Evolutionary conservation across 129 eudicot genomes (phyloP).

Genomic region (Dittrichia graveolens): DNA sequence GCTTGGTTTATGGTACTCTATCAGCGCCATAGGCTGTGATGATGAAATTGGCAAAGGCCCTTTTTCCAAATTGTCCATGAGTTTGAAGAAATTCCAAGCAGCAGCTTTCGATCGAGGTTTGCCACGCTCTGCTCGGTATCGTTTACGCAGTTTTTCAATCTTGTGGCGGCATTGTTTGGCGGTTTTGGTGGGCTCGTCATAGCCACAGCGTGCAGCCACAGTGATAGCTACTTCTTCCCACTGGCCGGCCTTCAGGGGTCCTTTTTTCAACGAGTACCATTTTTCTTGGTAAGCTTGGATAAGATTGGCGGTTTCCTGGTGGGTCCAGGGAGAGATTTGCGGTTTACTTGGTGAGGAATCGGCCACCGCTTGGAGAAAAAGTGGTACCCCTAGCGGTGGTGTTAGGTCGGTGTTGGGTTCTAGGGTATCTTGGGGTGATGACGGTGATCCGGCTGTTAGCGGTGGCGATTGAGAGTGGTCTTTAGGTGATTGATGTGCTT

Average conservation of each 20-base stretch:
- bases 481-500: constrained; percentile 19
- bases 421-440: constrained; percentile 1
- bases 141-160: constrained; percentile 86
- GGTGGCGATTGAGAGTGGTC: constrained; percentile 28
- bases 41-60: constrained; percentile 71
- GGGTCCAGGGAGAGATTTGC: constrained; percentile 69
- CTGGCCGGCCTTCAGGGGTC: constrained; percentile 78
- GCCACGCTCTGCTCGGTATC: constrained; percentile 69
- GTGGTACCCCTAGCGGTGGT: constrained; percentile 32
- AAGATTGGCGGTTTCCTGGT: constrained; percentile 71
- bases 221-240: constrained; percentile 89
- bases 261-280: constrained; percentile 85
- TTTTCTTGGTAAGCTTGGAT: constrained; percentile 87
- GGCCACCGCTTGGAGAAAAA: constrained; percentile 4
- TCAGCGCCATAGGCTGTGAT: constrained; percentile 42
- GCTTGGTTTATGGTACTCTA: constrained; percentile 32
- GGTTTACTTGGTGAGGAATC: constrained; percentile 39
- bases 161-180: constrained; percentile 96
- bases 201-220: constrained; percentile 80
- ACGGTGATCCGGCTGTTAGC: constrained; percentile 21
- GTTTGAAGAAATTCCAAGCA: constrained; percentile 66
- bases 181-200: constrained; percentile 68
- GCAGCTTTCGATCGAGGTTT: constrained; percentile 52
- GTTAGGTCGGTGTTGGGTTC: constrained; percentile 8
- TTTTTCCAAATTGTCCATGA: constrained; percentile 74